Conservation (phyloP, 805 yeast species). For the Nakazawaea wickerhamii region DNA sequence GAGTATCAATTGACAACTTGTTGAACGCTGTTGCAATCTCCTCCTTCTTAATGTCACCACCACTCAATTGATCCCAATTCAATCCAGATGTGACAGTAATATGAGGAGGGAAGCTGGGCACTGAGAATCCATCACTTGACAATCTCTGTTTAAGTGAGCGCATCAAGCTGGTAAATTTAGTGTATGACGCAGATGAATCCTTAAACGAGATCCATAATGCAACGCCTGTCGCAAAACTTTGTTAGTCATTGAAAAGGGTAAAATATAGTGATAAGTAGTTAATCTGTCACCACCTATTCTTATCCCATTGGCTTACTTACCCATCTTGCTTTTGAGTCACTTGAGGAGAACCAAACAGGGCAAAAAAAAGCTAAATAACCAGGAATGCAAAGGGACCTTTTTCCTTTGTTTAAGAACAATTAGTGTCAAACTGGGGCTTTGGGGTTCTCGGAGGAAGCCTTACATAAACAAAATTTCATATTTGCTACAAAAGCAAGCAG, state of each 20-base stretch:
- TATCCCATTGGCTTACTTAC: too few species aligned
- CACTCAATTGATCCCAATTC: neutral
- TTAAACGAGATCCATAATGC: constrained; percentile 4
- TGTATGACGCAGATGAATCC: neutral
- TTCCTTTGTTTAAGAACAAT: too few species aligned
- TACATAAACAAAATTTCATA: constrained; percentile 5
- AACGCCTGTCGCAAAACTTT: neutral
- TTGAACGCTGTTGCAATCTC: neutral
- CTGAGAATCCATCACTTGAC: neutral
- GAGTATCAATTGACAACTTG: neutral
- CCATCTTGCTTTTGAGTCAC: too few species aligned
- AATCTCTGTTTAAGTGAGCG: neutral
- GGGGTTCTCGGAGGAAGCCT: neutral
- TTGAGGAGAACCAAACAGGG: too few species aligned
- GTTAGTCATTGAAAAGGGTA: too few species aligned
- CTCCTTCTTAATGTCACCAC: neutral
- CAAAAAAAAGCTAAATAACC: too few species aligned
- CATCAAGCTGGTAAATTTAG: neutral
- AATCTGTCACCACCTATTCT: too few species aligned
- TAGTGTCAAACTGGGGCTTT: neutral
- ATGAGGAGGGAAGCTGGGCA: neutral
- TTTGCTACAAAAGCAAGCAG: too few species aligned
- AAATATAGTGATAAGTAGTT: too few species aligned
- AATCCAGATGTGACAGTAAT: constrained; percentile 3
- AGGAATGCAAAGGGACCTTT: too few species aligned